These are phyloP conservation scores for Colletotrichum sojae DNA, from an alignment of 2,329 filamentous ascomycete genomes.

Conservation along the genomic window DNA sequence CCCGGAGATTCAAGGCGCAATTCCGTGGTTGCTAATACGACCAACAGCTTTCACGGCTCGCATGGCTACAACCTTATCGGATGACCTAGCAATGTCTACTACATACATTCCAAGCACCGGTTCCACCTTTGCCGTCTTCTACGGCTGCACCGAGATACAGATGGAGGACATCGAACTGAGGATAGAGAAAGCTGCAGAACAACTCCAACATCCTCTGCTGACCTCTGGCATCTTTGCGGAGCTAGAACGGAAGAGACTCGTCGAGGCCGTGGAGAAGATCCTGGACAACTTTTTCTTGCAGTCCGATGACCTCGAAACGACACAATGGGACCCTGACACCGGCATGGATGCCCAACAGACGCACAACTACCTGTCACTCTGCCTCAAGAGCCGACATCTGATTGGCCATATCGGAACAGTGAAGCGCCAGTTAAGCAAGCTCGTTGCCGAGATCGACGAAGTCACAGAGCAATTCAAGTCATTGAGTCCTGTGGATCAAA, in stretches of 20 bases:
- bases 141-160: slow-evolving; percentile 15
- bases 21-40: not conserved
- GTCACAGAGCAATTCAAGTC: not conserved
- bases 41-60: not conserved
- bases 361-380: slow-evolving; percentile 4
- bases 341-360: not conserved
- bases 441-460: slow-evolving; percentile 5
- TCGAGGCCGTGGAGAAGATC: not conserved
- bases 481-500: too few relatives aligned
- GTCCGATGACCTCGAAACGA: not conserved
- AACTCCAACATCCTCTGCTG: not conserved
- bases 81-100: slow-evolving; percentile 16
- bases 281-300: not conserved
- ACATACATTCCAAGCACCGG: slow-evolving; percentile 20
- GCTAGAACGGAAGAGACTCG: slow-evolving; percentile 7
- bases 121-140: slow-evolving; percentile 9
- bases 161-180: not conserved
- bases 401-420: slow-evolving; percentile 18
- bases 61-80: slow-evolving; percentile 1
- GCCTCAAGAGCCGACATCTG: not conserved
- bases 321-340: not conserved
- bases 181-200: not conserved
- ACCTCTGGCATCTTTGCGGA: slow-evolving; percentile 18
- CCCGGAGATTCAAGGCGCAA: not conserved
- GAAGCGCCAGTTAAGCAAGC: slow-evolving; percentile 11